Conservation (phyloP, 768 basidiomycete genomes). For the Cyathus striatus region DNA sequence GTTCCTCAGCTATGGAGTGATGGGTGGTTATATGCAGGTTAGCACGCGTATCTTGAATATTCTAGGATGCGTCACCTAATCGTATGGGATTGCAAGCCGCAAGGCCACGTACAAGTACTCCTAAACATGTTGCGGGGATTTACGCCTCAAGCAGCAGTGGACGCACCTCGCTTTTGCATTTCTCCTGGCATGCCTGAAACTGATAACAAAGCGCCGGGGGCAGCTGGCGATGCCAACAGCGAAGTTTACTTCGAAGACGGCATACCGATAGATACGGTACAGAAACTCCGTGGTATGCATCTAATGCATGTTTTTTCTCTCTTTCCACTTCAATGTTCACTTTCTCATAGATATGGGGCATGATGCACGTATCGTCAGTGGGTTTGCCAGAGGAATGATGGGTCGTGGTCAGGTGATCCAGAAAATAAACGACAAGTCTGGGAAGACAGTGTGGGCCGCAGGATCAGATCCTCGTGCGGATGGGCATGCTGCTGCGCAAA, state of each 20-base stretch:
- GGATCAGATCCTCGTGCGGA: conserved; percentile 88
- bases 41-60: not conserved
- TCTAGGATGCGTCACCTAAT: too few relatives aligned
- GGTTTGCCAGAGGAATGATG: conserved; percentile 60
- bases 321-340: not conserved
- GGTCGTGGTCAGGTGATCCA: conserved; percentile 92
- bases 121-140: conserved; percentile 87
- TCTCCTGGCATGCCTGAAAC: conserved; percentile 74
- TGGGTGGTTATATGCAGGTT: conserved; percentile 90
- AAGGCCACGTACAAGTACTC: conserved; percentile 94
- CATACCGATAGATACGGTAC: conserved; percentile 56
- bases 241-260: conserved; percentile 90
- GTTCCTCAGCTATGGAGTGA: conserved; percentile 86
- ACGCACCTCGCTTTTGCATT: conserved; percentile 95
- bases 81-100: too few relatives aligned
- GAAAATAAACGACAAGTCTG: conserved; percentile 58
- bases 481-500: conserved; percentile 84
- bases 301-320: not conserved
- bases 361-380: conserved; percentile 58
- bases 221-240: conserved; percentile 69
- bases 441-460: conserved; percentile 86
- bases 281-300: conserved; percentile 58
- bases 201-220: conserved; percentile 35
- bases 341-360: conserved; percentile 77
- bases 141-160: conserved; percentile 84